Evolutionary conservation across 23 red algal species (phyloP).

Genomic region (Chondrus crispus): DNA sequence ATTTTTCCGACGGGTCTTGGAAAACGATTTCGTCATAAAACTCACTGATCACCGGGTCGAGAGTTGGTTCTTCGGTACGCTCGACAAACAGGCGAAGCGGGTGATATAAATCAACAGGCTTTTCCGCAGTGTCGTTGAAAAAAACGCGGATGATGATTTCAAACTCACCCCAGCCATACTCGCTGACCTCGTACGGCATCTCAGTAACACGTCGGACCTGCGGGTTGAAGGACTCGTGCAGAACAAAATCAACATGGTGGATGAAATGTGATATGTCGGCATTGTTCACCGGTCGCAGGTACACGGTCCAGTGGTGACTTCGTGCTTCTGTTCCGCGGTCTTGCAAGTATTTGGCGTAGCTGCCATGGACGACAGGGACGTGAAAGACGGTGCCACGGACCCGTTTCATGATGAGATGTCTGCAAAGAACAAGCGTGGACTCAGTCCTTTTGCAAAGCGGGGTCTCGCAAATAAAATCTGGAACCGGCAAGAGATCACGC

Average conservation of each 20-base stretch:
- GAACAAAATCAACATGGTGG: conserved; percentile 88
- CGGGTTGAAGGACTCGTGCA: conserved; percentile 88
- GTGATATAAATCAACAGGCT: conserved; percentile 93
- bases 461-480: no score
- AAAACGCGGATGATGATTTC: conserved; percentile 80
- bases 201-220: conserved; percentile 67
- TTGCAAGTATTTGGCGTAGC: conserved; percentile 54
- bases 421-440: no score
- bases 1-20: conserved; percentile 80
- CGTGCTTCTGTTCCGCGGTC: conserved; percentile 53
- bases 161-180: conserved; percentile 99
- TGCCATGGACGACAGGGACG: conserved; percentile 80
- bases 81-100: conserved; percentile 67
- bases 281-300: conserved; percentile 69
- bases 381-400: conserved; percentile 50
- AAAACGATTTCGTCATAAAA: conserved; percentile 96
- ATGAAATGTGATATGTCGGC: conserved; percentile 88
- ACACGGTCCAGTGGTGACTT: conserved; percentile 88
- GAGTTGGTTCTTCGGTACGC: conserved; percentile 34
- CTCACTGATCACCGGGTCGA: conserved; percentile 85
- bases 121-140: conserved; percentile 70
- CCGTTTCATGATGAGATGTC: conserved; percentile 77
- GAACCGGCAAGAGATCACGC: no score
- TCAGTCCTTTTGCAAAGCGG: no score
- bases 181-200: conserved; percentile 86